Conservation (phyloP, 495 filamentous ascomycete genomes). For the Niebla homalea region DNA sequence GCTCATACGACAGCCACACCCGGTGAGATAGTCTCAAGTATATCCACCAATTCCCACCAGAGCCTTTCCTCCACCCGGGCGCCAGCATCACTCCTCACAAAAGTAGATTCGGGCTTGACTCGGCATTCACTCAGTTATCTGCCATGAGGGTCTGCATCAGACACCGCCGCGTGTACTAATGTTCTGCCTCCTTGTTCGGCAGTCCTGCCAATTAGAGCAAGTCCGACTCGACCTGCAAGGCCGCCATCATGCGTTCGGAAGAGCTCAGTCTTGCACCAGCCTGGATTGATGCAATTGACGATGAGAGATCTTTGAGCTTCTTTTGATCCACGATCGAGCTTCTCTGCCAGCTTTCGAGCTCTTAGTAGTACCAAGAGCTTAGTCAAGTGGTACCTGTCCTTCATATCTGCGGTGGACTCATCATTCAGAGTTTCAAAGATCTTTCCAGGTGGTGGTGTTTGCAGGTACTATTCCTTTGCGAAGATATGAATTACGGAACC, state of each 20-base stretch:
- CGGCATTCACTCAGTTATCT: conserved; percentile 23
- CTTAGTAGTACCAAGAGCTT: conserved; percentile 1
- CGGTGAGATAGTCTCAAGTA: conserved; percentile 31
- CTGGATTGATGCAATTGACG: conserved; percentile 19
- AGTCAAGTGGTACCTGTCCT: conserved; percentile 1
- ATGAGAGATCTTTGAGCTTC: conserved; percentile 21
- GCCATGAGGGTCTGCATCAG: conserved; percentile 12
- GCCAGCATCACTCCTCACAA: conserved; percentile 26
- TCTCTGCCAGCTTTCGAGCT: background rate
- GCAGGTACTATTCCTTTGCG: conserved; percentile 10
- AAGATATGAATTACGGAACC: conserved; percentile 17
- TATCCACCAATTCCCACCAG: conserved; percentile 31
- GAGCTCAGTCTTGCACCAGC: conserved; percentile 20
- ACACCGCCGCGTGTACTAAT: conserved; percentile 6
- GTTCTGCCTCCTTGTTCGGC: conserved; percentile 7
- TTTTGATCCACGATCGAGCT: background rate
- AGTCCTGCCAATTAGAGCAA: conserved; percentile 3
- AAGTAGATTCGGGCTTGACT: conserved; percentile 12
- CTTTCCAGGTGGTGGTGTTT: conserved; percentile 15
- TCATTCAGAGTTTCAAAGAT: conserved; percentile 16
- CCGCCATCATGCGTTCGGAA: conserved; percentile 6
- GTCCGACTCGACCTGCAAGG: conserved; percentile 5
- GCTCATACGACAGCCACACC: conserved; percentile 17
- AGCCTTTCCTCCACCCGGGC: conserved; percentile 32
- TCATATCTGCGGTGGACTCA: conserved; percentile 3